Base-by-base conservation (phyloP, 1,139 yeast species). In the Zhuliangozyma blackwelliae region DNA sequence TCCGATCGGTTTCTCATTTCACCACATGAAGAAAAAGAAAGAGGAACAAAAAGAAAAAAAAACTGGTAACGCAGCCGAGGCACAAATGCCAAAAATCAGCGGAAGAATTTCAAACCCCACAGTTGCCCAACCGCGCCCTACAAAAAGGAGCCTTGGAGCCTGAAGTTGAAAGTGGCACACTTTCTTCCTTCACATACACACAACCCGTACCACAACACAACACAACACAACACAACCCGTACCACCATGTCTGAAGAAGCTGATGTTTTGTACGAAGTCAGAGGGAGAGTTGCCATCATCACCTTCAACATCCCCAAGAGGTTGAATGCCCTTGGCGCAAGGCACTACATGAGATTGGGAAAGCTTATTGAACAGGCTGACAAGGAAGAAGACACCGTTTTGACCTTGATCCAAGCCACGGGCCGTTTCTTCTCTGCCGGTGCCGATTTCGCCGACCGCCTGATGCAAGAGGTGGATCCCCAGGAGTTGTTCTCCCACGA, bases 341-440 rank as follows among this genome's bases (percentile, higher is more conserved):
- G 67, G 8, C 89, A 86, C 49, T 88, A 85, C 59, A 64, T 77
- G 34, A 61, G 73, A 37, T 61, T 88, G 38, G 89, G 84, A 9
- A 70, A 75, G 43, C 62, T 75, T 25, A 61, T 88, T 16, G 79
- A 79, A 46, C 56, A 68, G 41, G 92, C 96, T 1, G 82, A 85
- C 44, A 57, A 64, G n/a, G 83, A 86, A 44, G 78, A 77, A 31
- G 71, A 70, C 25, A 81, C 94, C 0, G 57, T 75, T 8, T 73
- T 78, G 26, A 88, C 96, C 2, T 63, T 86, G 38, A 61, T 88
- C 38, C 83, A 79, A 51, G 69, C 88, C 28, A 69, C 84, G 0
- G 96, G 96, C 2, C 69, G 82, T 45, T 85, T 72, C 57, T 88
- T 88, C 57, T 81, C 90, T 27, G 86, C 96, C 6, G 97, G 97